Evolutionary conservation across 2,329 filamentous ascomycete genomes (phyloP).

Genomic region (Trichoderma arundinaceum): DNA sequence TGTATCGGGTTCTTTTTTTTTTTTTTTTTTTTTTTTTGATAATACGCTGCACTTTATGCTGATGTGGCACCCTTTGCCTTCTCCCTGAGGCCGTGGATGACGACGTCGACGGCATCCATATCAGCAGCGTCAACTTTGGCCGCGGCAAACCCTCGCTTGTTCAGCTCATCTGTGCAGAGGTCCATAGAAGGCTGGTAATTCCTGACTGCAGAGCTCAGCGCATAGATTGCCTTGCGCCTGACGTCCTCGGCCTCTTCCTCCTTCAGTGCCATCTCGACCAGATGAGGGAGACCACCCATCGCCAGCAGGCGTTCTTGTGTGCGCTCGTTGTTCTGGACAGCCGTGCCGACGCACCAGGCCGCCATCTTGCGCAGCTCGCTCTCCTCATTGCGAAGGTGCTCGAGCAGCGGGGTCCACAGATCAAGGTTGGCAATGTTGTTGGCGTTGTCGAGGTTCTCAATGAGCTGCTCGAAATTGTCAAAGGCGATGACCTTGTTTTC

Average conservation of each 20-base stretch:
- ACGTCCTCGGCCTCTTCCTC: conserved; percentile 67
- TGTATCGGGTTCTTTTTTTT: too few relatives aligned
- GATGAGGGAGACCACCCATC: conserved; percentile 69
- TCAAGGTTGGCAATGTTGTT: conserved; percentile 84
- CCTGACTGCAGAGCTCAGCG: conserved; percentile 81
- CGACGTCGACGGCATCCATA: conserved; percentile 82
- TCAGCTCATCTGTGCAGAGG: conserved; percentile 66
- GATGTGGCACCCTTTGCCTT: conserved; percentile 49
- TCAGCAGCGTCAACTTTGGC: conserved; percentile 76
- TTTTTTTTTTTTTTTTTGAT: background rate
- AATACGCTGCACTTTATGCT: background rate
- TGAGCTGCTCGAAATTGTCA: conserved; percentile 92
- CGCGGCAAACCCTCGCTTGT: conserved; percentile 60
- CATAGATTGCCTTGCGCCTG: conserved; percentile 86
- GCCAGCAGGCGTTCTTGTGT: conserved; percentile 74
- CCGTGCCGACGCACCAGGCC: conserved; percentile 92
- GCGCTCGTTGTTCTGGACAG: conserved; percentile 93
- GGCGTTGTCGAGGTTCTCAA: conserved; percentile 93
- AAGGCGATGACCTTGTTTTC: conserved; percentile 83
- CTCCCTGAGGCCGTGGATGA: conserved; percentile 72
- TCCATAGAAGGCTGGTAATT: conserved; percentile 90
- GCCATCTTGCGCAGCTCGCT: conserved; percentile 79
- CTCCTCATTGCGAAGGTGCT: conserved; percentile 70
- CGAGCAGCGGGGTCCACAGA: conserved; percentile 82
- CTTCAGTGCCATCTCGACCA: conserved; percentile 69